Conservation (phyloP, 2,329 filamentous ascomycete species). For the Aspergillus versicolor region DNA sequence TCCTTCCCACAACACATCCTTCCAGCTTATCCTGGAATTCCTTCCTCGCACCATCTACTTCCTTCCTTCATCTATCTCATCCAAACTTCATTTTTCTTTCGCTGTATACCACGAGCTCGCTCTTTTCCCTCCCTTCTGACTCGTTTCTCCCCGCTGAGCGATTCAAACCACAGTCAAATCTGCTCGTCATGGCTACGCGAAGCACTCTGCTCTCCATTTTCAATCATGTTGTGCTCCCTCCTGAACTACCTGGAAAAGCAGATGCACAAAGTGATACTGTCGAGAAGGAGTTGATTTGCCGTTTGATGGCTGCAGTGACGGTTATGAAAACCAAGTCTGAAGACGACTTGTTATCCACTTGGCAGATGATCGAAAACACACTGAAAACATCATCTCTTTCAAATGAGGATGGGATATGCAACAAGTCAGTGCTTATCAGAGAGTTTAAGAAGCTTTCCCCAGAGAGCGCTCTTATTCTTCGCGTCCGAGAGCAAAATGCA, state of each 20-base stretch:
- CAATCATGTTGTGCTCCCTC: conserved; percentile 40
- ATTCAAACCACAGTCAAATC: neutral
- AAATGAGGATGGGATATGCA: conserved; percentile 17
- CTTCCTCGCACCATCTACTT: no score
- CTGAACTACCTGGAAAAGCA: conserved; percentile 36
- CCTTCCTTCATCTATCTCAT: neutral
- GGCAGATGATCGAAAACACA: conserved; percentile 6
- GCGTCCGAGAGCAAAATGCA: conserved; percentile 52
- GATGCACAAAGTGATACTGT: conserved; percentile 30
- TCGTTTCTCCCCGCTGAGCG: neutral
- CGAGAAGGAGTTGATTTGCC: conserved; percentile 25
- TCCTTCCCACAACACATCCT: neutral
- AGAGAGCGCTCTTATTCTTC: conserved; percentile 41
- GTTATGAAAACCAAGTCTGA: neutral
- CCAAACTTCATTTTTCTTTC: neutral
- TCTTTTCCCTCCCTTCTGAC: neutral
- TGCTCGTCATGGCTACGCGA: conserved; percentile 8
- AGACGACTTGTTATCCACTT: neutral
- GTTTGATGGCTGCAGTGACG: conserved; percentile 20
- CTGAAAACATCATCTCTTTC: conserved; percentile 16
- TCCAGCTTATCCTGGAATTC: neutral
- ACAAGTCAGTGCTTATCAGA: conserved; percentile 23
- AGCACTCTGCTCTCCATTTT: conserved; percentile 17
- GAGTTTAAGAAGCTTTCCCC: conserved; percentile 29
- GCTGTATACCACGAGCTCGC: neutral